Evolutionary conservation across 2,329 filamentous ascomycete species (phyloP), one percentile per base, ranked within the genome.

Genomic region (Apiospora arundinis): DNA sequence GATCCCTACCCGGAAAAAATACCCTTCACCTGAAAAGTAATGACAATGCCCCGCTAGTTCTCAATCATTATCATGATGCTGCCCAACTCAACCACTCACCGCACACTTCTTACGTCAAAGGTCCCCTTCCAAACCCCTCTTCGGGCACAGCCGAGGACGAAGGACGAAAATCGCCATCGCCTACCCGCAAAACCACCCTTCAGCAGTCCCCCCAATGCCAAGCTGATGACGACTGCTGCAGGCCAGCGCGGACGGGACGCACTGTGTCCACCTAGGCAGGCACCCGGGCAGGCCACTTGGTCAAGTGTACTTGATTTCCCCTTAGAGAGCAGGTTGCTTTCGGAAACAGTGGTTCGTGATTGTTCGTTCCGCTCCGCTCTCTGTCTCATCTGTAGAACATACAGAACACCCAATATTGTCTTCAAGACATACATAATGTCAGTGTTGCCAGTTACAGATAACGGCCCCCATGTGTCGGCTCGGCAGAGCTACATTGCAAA

Each of bases 321-420:
- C 23, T 4, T 28, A 14, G 49, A 21, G 14, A 16, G 25, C 14
- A 40, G 56, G 32, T 21, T 12, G 7, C 32, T 16, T 18, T 63
- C 32, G 56, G 56, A 40, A n/a, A 18, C 9, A 63, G 56, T 28
- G 56, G 56, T 63, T n/a, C 18, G 11, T 40, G 21, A 37, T 60
- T 3, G 52, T 60, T 63, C 7, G 3, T 11, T 56, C 37, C 7
- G 7, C 8, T 56, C 37, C 7, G 7, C 8, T 37, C 18, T 21
- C 32, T 63, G 56, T 63, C 56, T 63, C 56, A n/a, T 40, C 56
- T 63, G 56, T 63, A 40, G 32, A 63, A 40, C 56, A 63, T 63
- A 14, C 56, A n/a, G 56, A 63, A 18, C 56, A 28, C n/a, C 5
- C 48, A 37, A 18, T n/a, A 9, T 40, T 63, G 32, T 21, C 18